Base-by-base conservation (phyloP, 371 early-diverging fungal genomes). In the Ordospora colligata region DNA sequence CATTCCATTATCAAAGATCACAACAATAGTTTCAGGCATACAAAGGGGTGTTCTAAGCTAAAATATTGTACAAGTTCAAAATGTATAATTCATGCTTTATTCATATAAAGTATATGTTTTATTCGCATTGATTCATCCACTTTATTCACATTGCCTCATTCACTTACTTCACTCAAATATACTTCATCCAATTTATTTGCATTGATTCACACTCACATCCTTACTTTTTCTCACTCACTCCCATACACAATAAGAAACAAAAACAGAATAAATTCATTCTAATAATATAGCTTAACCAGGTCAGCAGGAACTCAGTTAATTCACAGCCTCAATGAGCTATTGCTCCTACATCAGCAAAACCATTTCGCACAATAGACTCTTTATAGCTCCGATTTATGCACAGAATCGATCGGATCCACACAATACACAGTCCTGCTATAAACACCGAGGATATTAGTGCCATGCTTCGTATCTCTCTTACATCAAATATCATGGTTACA, bases 331-430 rank as follows among this genome's bases (percentile, higher is more conserved):
- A 37, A 25, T 17, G n/a, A n/a, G 71, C 77, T 0, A 32, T 23
- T 27, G 76, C 32, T 21, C 66, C 81, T 19, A 83, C 74, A 70
- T 83, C 70, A 25, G 83, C 69, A 45, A 63, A 62, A 45, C 22
- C 67, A 49, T 74, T 72, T 32, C 63, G 46, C 43, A 73, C 63
- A 6, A 84, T 69, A 14, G 78, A 46, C 42, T 82, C 65, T 43
- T 78, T 70, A 63, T 83, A 85, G 17, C 74, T 62, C 14, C 22
- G 40, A 4, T 77, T 76, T 12, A 85, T 76, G 68, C 84, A 84
- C 19, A 66, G 11, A 14, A 84, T 68, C 21, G 77, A 46, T 12
- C 54, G 62, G 1, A 80, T 68, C 86, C 86, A 86, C 3, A 80
- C 25, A 45, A 69, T 1, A 19, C 67, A 51, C 12, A 75, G 37